phyloP scores from a whole-genome alignment of 78 protist genomes.

The Bodo saltans region DNA sequence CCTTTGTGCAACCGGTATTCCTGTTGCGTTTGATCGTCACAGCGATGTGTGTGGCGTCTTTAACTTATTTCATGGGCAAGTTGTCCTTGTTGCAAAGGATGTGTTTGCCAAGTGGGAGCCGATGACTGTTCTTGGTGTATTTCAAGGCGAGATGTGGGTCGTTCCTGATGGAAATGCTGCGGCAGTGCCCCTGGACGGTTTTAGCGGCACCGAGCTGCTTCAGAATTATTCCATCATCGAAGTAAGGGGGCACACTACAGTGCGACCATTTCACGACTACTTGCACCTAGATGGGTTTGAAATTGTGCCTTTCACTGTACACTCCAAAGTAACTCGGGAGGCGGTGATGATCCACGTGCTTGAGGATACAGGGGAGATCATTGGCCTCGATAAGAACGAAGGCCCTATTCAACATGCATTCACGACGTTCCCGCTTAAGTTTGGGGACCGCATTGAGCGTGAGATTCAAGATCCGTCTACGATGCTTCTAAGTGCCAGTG shows the following conservation, averaged over 20 bases:
- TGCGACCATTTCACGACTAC: background rate
- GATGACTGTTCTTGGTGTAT: background rate
- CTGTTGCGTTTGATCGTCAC: background rate
- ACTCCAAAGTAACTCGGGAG: background rate
- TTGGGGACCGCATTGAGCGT: background rate
- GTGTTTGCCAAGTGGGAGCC: background rate
- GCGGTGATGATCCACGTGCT: background rate
- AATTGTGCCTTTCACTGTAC: background rate
- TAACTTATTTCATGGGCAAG: background rate
- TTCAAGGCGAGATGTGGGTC: background rate
- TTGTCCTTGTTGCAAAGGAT: background rate
- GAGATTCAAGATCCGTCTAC: background rate
- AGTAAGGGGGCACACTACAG: background rate
- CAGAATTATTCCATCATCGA: background rate
- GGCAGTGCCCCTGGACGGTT: background rate
- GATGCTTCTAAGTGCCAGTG: background rate
- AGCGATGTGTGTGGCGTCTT: background rate
- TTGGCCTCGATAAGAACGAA: too few relatives aligned
- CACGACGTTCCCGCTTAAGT: too few relatives aligned
- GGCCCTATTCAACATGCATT: too few relatives aligned
- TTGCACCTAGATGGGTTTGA: background rate
- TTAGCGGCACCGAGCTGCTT: background rate
- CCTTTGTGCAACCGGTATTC: background rate
- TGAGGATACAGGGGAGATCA: background rate
- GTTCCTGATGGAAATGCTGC: background rate